Conservation (phyloP, 768 basidiomycete species). For the Leccinum disarticulatum region DNA sequence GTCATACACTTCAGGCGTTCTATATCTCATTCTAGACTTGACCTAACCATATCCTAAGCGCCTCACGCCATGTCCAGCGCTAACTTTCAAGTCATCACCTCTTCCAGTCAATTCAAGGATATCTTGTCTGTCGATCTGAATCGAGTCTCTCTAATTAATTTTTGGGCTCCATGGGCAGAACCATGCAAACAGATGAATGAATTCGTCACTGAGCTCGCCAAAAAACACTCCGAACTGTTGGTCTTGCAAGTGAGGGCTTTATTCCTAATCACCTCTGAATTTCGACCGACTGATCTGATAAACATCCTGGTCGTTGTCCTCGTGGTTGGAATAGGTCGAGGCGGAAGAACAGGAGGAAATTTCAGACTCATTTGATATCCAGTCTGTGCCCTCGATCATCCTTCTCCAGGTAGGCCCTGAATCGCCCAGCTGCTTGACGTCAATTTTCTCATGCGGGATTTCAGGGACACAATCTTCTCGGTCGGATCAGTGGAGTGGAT, state of each 20-base stretch:
- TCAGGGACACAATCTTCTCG: constrained; percentile 87
- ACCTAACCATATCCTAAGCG: background rate
- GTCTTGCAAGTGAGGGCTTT: constrained; percentile 67
- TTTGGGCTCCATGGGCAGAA: constrained; percentile 92
- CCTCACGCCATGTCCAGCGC: constrained; percentile 21
- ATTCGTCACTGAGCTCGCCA: constrained; percentile 69
- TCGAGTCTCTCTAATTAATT: constrained; percentile 85
- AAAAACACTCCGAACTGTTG: constrained; percentile 64
- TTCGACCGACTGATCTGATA: background rate
- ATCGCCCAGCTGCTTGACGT: background rate
- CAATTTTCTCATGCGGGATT: background rate
- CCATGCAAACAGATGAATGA: constrained; percentile 90
- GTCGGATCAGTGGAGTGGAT: constrained; percentile 78
- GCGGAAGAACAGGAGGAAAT: constrained; percentile 82
- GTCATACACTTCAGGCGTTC: background rate
- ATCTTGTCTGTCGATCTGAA: constrained; percentile 75
- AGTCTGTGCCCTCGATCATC: constrained; percentile 84
- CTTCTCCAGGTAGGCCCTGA: constrained; percentile 66
- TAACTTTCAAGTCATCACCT: constrained; percentile 52
- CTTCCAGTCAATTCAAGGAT: constrained; percentile 69
- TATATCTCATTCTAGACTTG: background rate
- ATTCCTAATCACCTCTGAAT: background rate
- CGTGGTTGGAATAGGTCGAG: constrained; percentile 57
- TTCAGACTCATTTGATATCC: constrained; percentile 88
- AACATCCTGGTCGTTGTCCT: background rate